Conservation (phyloP, 176 grass and related monocot genomes). For the Oryza meyeriana region DNA sequence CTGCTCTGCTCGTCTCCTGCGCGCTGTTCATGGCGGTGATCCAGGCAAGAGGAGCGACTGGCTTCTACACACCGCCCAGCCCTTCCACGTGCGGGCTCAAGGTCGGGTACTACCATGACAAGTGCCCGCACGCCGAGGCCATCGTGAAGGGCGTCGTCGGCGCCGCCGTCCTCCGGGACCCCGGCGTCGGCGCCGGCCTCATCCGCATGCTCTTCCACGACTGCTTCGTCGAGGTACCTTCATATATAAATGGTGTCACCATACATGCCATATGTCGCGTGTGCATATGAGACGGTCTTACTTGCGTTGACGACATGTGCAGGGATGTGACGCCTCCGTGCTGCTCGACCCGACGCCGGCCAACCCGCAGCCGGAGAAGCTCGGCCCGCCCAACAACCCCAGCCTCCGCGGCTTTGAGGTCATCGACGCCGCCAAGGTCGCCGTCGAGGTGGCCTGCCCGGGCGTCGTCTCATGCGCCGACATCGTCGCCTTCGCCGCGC, state of each 20-base stretch:
- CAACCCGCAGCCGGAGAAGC: constrained; percentile 36
- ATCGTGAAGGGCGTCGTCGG: constrained; percentile 1
- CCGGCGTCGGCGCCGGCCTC: constrained; percentile 44
- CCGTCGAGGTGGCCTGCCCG: constrained; percentile 31
- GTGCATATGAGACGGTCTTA: no score
- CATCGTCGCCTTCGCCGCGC: constrained; percentile 47
- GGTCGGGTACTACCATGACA: constrained; percentile 8
- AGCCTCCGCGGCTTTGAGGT: constrained; percentile 64
- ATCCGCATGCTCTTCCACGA: constrained; percentile 70
- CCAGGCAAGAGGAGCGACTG: not conserved
- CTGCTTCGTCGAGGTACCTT: constrained; percentile 38
- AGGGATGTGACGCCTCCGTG: constrained; percentile 27
- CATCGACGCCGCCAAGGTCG: constrained; percentile 53
- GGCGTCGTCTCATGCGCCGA: constrained; percentile 52
- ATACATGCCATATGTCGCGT: no score
- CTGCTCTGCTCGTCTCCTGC: not conserved
- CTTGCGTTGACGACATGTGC: not conserved
- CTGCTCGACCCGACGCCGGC: constrained; percentile 28
- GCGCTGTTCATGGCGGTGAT: not conserved
- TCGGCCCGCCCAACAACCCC: constrained; percentile 31
- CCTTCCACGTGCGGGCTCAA: not conserved
- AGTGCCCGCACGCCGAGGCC: constrained; percentile 19
- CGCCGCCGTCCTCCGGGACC: not conserved
- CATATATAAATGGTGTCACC: no score
- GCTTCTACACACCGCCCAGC: not conserved